Base-by-base conservation (phyloP, 441 rosid species). In the Raphanus hybrid region DNA sequence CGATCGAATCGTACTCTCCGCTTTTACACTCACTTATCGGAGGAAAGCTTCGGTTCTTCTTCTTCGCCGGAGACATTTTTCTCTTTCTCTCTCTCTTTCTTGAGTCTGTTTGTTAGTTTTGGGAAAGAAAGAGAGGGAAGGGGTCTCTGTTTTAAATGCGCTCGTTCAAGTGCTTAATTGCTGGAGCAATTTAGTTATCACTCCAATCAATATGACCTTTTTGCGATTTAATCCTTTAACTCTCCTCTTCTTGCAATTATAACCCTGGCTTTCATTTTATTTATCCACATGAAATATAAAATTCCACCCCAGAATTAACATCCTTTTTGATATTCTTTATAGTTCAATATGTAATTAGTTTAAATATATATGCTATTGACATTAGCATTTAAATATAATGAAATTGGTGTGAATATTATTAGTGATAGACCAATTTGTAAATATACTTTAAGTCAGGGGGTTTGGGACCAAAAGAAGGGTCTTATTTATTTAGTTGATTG, bases 11-110 rank as follows among this genome's bases (percentile, higher is more conserved):
- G 79, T 87, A 87, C 32, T 77, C 57, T 12, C 86, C 73, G 32
- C 86, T 83, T 15, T 27, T 74, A 74, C 96, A 95, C 68, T 83
- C 80, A n/a, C 80, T 68, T 80, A 96, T 86, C 70, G 93, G 75
- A 20, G 97, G 92, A 76, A 90, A 96, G 18, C 77, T 87, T 52
- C 64, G 54, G 62, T 39, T 77, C 67, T 66, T 63, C 71, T 72
- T 55, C 27, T 18, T 82, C 76, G 63, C 37, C 43, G 74, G 81
- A 77, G 91, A 83, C 96, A 89, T 87, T 58, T 3, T 23, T 23
- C 23, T 20, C 23, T 20, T 23, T 75, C 60, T 39, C 52, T 39
- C 6, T 45, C 5, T 8, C 11, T 39, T 3, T 43, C 45, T 39
- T 39, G 45, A 8, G 12, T 39, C 45, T 43, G 3, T 12, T 27